Conservation (phyloP, 2,329 filamentous ascomycete genomes). For the Clonostachys byssicola region DNA sequence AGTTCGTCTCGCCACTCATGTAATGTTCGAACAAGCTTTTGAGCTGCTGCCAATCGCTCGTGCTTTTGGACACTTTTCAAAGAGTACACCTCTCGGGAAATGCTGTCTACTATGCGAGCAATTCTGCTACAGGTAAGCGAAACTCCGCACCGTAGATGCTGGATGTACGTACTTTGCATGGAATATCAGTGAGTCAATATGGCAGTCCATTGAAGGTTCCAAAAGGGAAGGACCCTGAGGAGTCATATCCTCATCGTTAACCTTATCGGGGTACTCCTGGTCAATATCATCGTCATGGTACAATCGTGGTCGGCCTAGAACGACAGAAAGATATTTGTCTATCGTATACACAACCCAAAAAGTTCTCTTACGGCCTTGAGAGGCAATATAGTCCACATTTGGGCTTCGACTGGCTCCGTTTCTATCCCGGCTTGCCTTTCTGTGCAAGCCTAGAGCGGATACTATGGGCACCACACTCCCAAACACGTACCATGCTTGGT, state of each 20-base stretch:
- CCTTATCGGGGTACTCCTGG: slow-evolving; percentile 47
- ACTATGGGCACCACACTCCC: slow-evolving; percentile 11
- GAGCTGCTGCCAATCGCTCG: slow-evolving; percentile 27
- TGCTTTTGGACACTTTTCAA: slow-evolving; percentile 20
- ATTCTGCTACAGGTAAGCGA: slow-evolving; percentile 11
- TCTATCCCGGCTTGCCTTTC: slow-evolving; percentile 5
- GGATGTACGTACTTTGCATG: slow-evolving; percentile 25
- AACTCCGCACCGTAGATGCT: neutral
- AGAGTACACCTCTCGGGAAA: slow-evolving; percentile 29
- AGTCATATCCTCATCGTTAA: slow-evolving; percentile 53
- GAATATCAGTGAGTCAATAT: slow-evolving; percentile 38
- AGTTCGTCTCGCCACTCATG: slow-evolving; percentile 27
- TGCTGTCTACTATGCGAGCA: slow-evolving; percentile 26
- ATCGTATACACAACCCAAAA: slow-evolving; percentile 60
- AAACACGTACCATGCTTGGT: slow-evolving; percentile 15
- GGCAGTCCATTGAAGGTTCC: slow-evolving; percentile 32
- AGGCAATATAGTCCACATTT: slow-evolving; percentile 29
- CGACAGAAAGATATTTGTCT: slow-evolving; percentile 59
- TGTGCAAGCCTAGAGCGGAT: slow-evolving; percentile 11
- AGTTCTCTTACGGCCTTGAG: slow-evolving; percentile 47
- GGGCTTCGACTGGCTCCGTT: slow-evolving; percentile 1
- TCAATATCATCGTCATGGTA: slow-evolving; percentile 61
- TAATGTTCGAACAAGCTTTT: slow-evolving; percentile 26
- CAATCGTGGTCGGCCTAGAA: slow-evolving; percentile 53
- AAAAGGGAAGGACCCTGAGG: slow-evolving; percentile 23